Percentiles rank a stretch among this genome's conserved stretches.
phyloP scores from a whole-genome alignment of 345 rosid genomes.

The Rhodamnia rubescens region DNA sequence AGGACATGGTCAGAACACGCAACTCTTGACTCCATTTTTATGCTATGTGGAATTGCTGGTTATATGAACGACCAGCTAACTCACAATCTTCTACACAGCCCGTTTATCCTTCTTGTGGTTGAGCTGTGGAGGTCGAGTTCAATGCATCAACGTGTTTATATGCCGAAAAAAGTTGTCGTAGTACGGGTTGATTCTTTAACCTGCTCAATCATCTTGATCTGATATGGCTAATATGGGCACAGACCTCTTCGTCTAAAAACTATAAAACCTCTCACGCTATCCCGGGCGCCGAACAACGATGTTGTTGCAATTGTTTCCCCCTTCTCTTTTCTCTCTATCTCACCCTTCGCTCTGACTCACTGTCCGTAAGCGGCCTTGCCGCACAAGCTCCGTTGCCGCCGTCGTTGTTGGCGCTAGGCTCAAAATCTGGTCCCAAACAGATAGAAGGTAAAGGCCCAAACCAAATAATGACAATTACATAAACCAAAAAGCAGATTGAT shows the following conservation, averaged over 20 bases:
- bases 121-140: too few relatives aligned
- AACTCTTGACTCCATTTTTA: background rate
- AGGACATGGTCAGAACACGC: background rate
- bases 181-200: background rate
- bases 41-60: background rate
- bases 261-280: background rate
- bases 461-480: background rate
- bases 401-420: background rate
- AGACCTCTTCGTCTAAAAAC: background rate
- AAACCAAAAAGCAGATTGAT: background rate
- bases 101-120: background rate
- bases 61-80: background rate
- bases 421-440: background rate
- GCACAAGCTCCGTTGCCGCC: background rate
- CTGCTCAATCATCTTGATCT: background rate
- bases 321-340: background rate
- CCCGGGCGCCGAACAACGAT: background rate
- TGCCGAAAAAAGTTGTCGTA: background rate
- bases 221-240: background rate
- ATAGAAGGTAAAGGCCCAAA: background rate
- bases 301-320: background rate
- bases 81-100: background rate
- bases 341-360: background rate
- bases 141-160: background rate
- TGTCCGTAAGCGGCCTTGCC: background rate